These are phyloP conservation scores for Boechera retrofracta DNA, from an alignment of 345 rosid species.

Conservation along the genomic window DNA sequence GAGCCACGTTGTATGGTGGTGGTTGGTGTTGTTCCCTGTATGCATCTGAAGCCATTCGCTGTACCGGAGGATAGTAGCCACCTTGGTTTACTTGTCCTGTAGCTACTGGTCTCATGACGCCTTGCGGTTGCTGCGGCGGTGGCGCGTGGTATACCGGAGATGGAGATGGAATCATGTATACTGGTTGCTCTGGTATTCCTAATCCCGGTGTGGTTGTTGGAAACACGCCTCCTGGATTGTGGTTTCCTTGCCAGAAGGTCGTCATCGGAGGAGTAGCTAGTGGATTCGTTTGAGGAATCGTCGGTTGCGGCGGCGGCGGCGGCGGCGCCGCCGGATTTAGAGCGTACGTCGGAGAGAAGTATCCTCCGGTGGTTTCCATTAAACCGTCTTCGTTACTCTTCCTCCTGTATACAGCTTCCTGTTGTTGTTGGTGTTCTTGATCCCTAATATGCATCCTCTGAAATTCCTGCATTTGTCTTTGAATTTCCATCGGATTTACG, in stretches of 20 bases:
- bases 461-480: constrained; percentile 65
- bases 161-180: constrained; percentile 41
- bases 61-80: constrained; percentile 63
- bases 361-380: constrained; percentile 44
- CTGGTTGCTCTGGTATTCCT: constrained; percentile 52
- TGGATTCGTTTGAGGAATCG: constrained; percentile 32
- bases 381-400: constrained; percentile 45
- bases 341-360: constrained; percentile 42
- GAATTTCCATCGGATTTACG: constrained; percentile 54
- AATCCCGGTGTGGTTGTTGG: constrained; percentile 46
- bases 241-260: constrained; percentile 71
- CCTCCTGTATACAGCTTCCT: constrained; percentile 54
- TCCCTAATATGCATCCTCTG: constrained; percentile 83
- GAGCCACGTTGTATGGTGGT: constrained; percentile 58
- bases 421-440: constrained; percentile 47
- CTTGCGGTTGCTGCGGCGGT: constrained; percentile 40
- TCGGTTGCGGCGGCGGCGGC: constrained; percentile 26
- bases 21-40: constrained; percentile 68
- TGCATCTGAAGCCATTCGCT: constrained; percentile 63
- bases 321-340: constrained; percentile 21
- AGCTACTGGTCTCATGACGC: constrained; percentile 51
- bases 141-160: constrained; percentile 39
- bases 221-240: constrained; percentile 50
- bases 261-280: constrained; percentile 50
- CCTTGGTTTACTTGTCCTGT: constrained; percentile 68